These are phyloP conservation scores for Sarocladium kiliense DNA, from an alignment of 2,329 filamentous ascomycete species.

Conservation along the genomic window DNA sequence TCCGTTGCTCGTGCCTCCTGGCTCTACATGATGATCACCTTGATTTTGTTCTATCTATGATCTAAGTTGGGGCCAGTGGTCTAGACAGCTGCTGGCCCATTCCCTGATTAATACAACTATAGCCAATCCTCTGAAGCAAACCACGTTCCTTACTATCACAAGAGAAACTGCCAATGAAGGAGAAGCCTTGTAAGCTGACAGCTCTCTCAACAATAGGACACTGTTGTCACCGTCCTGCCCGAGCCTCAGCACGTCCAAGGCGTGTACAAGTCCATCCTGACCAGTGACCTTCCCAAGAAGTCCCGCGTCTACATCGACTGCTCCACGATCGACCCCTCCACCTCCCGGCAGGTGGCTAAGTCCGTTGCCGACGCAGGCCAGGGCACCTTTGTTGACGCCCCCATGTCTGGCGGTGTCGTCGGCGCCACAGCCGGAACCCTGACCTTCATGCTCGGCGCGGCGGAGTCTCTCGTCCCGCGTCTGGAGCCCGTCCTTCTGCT, in stretches of 20 bases:
- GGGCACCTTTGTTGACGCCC: slow-evolving; percentile 84
- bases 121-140: slow-evolving; percentile 68
- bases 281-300: slow-evolving; percentile 43
- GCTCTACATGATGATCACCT: slow-evolving; percentile 16
- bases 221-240: slow-evolving; percentile 82
- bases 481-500: slow-evolving; percentile 65
- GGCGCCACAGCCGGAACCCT: slow-evolving; percentile 82
- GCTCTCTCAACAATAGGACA: slow-evolving; percentile 54
- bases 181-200: slow-evolving; percentile 9
- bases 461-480: slow-evolving; percentile 53
- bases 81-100: slow-evolving; percentile 38
- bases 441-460: slow-evolving; percentile 90
- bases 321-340: slow-evolving; percentile 90
- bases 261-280: slow-evolving; percentile 74
- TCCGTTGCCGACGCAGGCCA: slow-evolving; percentile 58
- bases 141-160: slow-evolving; percentile 10
- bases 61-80: slow-evolving; percentile 63
- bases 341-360: slow-evolving; percentile 72
- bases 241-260: slow-evolving; percentile 82
- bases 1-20: neutral
- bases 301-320: slow-evolving; percentile 87
- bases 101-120: slow-evolving; percentile 57
- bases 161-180: neutral
- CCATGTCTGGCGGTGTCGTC: slow-evolving; percentile 94
- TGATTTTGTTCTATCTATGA: slow-evolving; percentile 50